These are phyloP conservation scores for Metschnikowia lachancei DNA, from an alignment of 805 yeast genomes.

Conservation along the genomic window DNA sequence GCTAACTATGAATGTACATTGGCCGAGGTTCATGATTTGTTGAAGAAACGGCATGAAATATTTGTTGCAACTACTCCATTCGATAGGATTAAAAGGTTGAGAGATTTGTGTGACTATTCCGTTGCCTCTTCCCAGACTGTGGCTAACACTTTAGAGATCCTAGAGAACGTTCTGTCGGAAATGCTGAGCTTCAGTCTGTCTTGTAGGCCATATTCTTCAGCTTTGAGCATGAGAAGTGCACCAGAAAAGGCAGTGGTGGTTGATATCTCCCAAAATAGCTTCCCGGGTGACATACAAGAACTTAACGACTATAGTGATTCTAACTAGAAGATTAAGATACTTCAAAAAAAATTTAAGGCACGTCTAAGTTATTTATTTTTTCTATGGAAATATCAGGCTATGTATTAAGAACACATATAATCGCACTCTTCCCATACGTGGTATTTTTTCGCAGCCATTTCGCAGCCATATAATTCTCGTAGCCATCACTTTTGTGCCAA, in stretches of 20 bases:
- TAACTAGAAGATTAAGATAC: too few species aligned
- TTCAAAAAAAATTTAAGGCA: too few species aligned
- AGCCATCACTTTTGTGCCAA: constrained; percentile 2
- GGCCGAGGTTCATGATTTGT: neutral
- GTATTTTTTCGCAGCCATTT: neutral
- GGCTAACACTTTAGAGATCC: constrained; percentile 3
- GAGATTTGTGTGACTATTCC: constrained; percentile 1
- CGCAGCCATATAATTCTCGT: too few species aligned
- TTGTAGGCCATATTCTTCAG: neutral
- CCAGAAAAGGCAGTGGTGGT: constrained; percentile 1
- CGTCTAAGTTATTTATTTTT: too few species aligned
- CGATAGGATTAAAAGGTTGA: neutral
- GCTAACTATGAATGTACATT: constrained; percentile 8
- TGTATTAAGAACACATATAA: too few species aligned
- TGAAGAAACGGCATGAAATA: constrained; percentile 3
- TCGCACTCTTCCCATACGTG: neutral
- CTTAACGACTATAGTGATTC: neutral
- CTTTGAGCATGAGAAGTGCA: neutral
- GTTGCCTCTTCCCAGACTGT: constrained; percentile 1
- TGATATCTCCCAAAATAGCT: constrained; percentile 1
- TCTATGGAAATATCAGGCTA: too few species aligned
- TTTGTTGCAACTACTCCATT: constrained; percentile 5
- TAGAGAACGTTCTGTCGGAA: constrained; percentile 3
- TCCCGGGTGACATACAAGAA: neutral
- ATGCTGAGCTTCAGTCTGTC: constrained; percentile 1